Evolutionary conservation across 148 eudicot genomes (phyloP).

Genomic region (Nepenthes gracilis): DNA sequence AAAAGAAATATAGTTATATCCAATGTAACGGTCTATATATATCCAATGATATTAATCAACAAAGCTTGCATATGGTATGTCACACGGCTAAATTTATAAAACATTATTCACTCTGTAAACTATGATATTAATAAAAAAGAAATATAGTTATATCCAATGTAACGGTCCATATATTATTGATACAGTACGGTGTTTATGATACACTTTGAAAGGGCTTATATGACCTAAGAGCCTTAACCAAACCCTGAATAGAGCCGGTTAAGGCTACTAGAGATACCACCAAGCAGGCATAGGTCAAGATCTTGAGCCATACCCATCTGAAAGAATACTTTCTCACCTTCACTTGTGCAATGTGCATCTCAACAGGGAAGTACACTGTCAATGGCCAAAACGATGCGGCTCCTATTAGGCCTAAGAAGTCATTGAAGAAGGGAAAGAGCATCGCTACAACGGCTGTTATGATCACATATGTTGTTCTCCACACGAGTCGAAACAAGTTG

Average conservation of each 20-base stretch:
- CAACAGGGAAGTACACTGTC: constrained; percentile 70
- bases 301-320: constrained; percentile 56
- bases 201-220: constrained; percentile 41
- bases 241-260: constrained; percentile 66
- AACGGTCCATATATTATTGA: too few relatives aligned
- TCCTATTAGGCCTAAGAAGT: constrained; percentile 68
- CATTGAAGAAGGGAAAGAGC: constrained; percentile 91
- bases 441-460: constrained; percentile 57
- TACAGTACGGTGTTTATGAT: neutral
- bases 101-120: too few relatives aligned
- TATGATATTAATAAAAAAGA: too few relatives aligned
- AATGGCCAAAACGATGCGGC: constrained; percentile 70
- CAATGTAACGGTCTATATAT: too few relatives aligned
- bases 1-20: too few relatives aligned
- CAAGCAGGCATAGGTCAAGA: constrained; percentile 47
- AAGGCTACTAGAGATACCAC: constrained; percentile 60
- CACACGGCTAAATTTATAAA: too few relatives aligned
- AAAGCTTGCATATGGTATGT: too few relatives aligned
- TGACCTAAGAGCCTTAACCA: constrained; percentile 24
- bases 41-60: too few relatives aligned
- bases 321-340: constrained; percentile 48
- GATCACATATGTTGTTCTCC: constrained; percentile 69
- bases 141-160: too few relatives aligned
- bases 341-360: constrained; percentile 60
- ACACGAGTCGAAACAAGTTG: constrained; percentile 66